Evolutionary conservation across 139 green algal species (phyloP).

Genomic region (Coccomyxa sp.): DNA sequence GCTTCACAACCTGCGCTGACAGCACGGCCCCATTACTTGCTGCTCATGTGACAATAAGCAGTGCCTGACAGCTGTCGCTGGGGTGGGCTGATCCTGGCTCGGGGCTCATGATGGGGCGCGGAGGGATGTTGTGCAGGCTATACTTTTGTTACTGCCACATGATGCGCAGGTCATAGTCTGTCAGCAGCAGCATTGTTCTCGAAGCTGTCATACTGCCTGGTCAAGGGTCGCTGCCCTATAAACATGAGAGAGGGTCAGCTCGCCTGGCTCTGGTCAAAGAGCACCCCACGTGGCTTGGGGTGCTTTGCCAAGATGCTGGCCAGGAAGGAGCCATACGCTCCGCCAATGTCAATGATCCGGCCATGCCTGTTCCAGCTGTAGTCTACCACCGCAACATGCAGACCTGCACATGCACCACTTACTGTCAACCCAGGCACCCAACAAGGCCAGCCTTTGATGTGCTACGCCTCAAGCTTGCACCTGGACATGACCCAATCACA

Average conservation of each 20-base stretch:
- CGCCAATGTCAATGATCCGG: slow-evolving; percentile 13
- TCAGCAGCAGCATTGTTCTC: neutral
- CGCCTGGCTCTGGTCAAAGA: slow-evolving; percentile 19
- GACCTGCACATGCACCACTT: slow-evolving; percentile 4
- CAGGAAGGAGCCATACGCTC: slow-evolving; percentile 9
- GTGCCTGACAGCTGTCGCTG: neutral
- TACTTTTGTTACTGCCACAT: neutral
- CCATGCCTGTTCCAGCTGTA: neutral
- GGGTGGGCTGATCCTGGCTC: neutral
- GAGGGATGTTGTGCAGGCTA: neutral
- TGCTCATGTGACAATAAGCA: neutral
- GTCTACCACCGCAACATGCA: neutral
- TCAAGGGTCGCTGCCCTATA: neutral
- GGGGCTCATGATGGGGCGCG: too few relatives aligned
- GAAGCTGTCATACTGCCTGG: neutral
- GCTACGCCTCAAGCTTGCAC: neutral
- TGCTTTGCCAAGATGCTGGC: neutral
- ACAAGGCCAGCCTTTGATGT: neutral
- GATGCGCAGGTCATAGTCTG: neutral
- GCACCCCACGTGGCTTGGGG: neutral
- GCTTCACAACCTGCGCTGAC: neutral
- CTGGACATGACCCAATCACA: neutral
- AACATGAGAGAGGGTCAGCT: neutral
- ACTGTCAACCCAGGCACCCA: too few relatives aligned
- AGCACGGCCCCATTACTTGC: neutral